A percentile compares a stretch with the other conserved stretches of the same genome.
These are phyloP conservation scores for Stachybotrys chartarum DNA, from an alignment of 2,329 filamentous ascomycete species.

Conservation along the genomic window DNA sequence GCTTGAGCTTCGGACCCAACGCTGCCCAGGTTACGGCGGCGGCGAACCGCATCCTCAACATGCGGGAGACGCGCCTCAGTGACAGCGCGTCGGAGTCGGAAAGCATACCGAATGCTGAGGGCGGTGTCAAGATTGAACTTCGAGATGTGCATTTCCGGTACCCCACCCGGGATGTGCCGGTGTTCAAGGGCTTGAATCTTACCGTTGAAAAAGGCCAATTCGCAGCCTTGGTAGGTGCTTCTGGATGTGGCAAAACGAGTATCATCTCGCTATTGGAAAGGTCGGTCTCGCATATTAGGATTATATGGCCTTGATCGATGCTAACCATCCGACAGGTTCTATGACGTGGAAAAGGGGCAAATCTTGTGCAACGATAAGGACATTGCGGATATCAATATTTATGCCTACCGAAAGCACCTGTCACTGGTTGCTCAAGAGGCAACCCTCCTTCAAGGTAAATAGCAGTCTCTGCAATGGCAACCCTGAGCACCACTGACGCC, in stretches of 20 bases:
- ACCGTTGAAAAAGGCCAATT: conserved; percentile 63
- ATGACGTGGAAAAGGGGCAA: conserved; percentile 55
- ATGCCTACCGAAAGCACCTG: conserved; percentile 55
- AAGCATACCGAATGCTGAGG: conserved; percentile 35
- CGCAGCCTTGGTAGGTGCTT: conserved; percentile 62
- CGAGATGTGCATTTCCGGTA: conserved; percentile 53
- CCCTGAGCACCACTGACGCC: conserved; percentile 1
- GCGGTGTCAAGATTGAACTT: conserved; percentile 50
- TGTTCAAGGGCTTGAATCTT: conserved; percentile 56
- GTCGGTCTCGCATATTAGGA: conserved; percentile 5
- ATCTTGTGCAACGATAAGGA: conserved; percentile 58
- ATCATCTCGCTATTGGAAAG: conserved; percentile 58
- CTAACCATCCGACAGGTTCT: conserved; percentile 44
- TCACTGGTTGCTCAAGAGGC: conserved; percentile 71
- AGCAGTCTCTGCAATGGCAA: not conserved
- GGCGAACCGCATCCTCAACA: conserved; percentile 51
- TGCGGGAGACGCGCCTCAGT: conserved; percentile 34
- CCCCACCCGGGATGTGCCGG: conserved; percentile 46
- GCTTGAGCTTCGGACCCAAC: conserved; percentile 61
- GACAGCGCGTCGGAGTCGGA: conserved; percentile 22
- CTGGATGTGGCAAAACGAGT: conserved; percentile 66
- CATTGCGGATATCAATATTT: conserved; percentile 51
- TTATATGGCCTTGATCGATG: not conserved
- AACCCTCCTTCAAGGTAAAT: conserved; percentile 57
- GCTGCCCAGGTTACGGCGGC: conserved; percentile 52